A percentile compares a stretch with the other conserved stretches of the same genome.
Conservation (phyloP, 768 basidiomycete species). For the Psilocybe tampanensis region DNA sequence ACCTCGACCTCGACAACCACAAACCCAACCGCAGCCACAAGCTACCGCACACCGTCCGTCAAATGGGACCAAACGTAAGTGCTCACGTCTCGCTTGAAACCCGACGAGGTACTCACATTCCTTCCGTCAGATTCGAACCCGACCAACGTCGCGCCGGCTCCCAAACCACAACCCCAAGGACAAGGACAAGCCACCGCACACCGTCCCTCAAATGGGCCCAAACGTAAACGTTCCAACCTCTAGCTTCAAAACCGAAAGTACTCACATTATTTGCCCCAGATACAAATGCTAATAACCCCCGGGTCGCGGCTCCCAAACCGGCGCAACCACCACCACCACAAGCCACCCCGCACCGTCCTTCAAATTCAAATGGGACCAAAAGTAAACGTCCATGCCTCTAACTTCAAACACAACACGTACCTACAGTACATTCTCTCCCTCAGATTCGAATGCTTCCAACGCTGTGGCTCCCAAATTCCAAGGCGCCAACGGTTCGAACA, state of each 20-base stretch:
- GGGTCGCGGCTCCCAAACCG: too few relatives aligned
- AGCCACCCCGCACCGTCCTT: slow-evolving; percentile 15
- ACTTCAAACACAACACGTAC: too few relatives aligned
- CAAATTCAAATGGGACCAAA: slow-evolving; percentile 17
- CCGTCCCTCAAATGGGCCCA: slow-evolving; percentile 18
- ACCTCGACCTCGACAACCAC: slow-evolving; percentile 16
- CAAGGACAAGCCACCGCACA: slow-evolving; percentile 15
- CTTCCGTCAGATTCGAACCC: too few relatives aligned
- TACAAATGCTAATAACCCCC: too few relatives aligned
- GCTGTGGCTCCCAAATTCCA: slow-evolving; percentile 16
- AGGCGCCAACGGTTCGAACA: slow-evolving; percentile 14
- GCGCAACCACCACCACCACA: slow-evolving; percentile 21
- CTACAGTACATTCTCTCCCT: neutral
- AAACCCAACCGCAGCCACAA: too few relatives aligned
- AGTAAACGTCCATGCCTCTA: too few relatives aligned
- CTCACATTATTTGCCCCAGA: too few relatives aligned
- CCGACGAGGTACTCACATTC: neutral
- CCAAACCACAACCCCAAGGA: too few relatives aligned
- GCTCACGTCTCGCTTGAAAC: slow-evolving; percentile 6
- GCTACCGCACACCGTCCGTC: slow-evolving; percentile 15
- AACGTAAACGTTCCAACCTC: slow-evolving; percentile 9
- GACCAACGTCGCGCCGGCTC: too few relatives aligned
- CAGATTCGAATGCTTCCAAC: slow-evolving; percentile 13
- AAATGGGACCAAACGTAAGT: slow-evolving; percentile 17
- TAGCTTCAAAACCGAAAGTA: slow-evolving; percentile 9